Conservation (phyloP, 2,329 filamentous ascomycete species). For the Fusarium duplospermum region DNA sequence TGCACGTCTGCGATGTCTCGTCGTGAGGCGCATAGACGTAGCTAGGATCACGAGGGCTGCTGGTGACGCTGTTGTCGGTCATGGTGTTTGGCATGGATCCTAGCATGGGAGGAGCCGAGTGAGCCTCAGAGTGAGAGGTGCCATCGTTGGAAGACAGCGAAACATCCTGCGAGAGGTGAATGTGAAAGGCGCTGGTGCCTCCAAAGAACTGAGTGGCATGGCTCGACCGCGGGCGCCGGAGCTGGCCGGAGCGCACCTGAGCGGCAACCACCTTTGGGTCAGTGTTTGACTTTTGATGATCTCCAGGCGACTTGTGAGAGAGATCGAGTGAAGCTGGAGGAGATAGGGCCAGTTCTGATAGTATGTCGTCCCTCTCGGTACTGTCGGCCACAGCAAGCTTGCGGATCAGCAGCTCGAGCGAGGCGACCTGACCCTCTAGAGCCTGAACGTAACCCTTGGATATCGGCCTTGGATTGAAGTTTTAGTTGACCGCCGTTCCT, state of each 20-base stretch:
- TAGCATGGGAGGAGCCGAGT: constrained; percentile 16
- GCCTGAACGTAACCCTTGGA: constrained; percentile 60
- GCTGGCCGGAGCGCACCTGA: constrained; percentile 48
- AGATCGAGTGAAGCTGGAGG: constrained; percentile 30
- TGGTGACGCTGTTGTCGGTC: constrained; percentile 26
- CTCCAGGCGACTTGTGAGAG: constrained; percentile 23
- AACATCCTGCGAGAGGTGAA: constrained; percentile 47
- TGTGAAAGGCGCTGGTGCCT: constrained; percentile 59
- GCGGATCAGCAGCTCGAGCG: constrained; percentile 58
- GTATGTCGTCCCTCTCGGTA: constrained; percentile 54
- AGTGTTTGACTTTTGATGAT: constrained; percentile 40
- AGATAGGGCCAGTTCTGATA: constrained; percentile 51
- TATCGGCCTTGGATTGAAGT: constrained; percentile 51
- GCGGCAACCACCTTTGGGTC: constrained; percentile 48
- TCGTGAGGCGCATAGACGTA: constrained; percentile 57
- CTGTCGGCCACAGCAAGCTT: constrained; percentile 56
- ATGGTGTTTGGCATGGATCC: constrained; percentile 8
- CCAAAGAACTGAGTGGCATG: constrained; percentile 61
- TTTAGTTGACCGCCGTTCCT: background rate
- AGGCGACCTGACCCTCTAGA: constrained; percentile 59
- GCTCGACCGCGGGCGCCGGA: constrained; percentile 54
- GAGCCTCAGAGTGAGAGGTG: constrained; percentile 24
- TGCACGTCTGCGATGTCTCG: constrained; percentile 56
- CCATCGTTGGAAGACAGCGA: constrained; percentile 32
- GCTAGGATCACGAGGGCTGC: constrained; percentile 34